These are phyloP conservation scores for Exophiala alcalophila DNA, from an alignment of 2,329 filamentous ascomycete genomes.

Conservation along the genomic window DNA sequence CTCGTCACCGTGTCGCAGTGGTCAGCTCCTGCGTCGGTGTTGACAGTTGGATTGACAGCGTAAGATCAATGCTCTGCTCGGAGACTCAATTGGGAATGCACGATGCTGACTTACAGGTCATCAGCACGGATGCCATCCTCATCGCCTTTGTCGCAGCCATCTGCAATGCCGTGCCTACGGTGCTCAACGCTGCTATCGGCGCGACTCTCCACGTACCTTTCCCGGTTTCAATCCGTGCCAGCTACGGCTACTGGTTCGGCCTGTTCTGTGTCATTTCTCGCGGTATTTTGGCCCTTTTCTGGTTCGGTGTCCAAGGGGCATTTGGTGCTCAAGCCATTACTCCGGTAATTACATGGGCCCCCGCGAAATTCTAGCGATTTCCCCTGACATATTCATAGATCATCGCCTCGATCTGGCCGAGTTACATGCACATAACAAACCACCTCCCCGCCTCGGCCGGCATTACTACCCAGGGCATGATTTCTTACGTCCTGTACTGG, in stretches of 20 bases:
- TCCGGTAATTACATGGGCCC: conserved; percentile 37
- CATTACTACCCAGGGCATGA: conserved; percentile 30
- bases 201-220: conserved; percentile 54
- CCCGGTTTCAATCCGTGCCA: conserved; percentile 54
- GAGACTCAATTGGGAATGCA: too few relatives aligned
- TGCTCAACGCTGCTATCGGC: conserved; percentile 56
- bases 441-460: conserved; percentile 34
- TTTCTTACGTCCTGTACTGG: conserved; percentile 26
- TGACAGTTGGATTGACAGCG: conserved; percentile 43
- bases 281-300: conserved; percentile 55
- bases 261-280: conserved; percentile 54
- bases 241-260: conserved; percentile 55
- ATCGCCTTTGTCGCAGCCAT: conserved; percentile 8
- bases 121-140: conserved; percentile 19
- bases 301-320: conserved; percentile 62
- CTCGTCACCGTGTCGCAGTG: conserved; percentile 12
- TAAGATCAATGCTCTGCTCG: too few relatives aligned
- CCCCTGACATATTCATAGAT: too few relatives aligned
- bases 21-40: conserved; percentile 28
- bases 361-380: too few relatives aligned
- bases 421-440: conserved; percentile 15
- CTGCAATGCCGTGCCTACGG: conserved; percentile 49
- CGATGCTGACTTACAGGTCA: too few relatives aligned
- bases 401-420: conserved; percentile 49
- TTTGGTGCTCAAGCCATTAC: conserved; percentile 50